Base-by-base conservation (phyloP, 305 asterid genomes). In the Plantago lanceolata region DNA sequence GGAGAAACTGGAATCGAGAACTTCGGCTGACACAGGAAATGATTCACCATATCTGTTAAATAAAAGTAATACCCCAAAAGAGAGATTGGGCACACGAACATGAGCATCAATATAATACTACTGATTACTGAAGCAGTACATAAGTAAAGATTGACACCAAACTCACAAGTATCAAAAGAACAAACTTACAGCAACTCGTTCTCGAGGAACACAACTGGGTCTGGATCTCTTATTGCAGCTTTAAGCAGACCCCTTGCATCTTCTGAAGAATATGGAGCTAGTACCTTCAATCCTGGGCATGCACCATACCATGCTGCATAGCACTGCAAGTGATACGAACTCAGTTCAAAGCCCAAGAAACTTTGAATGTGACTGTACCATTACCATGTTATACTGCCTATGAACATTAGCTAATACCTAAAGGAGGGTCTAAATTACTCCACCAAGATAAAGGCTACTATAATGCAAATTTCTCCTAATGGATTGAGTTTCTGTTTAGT, bases 161-260 rank as follows among this genome's bases (percentile, higher is more conserved):
- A 68, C 53, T 58, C 43, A 24, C 9, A 58, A 29, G 54, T 51
- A 48, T 35, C 35, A 28, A 37, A 29, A 50, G 54, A 47, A 33
- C 28, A 31, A 28, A 74, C 87, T 77, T 67, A 88, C 96, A 85
- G 73, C 82, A 88, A 79, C 68, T 88, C 96, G 71, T 88, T 88
- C 81, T 88, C 96, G 61, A 88, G 91, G 73, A 88, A 88, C 68
- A 88, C 85, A 68, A 88, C 92, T 55, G 96, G 94, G 76, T 88
- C 96, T 61, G 96, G 96, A 65, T 88, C 96, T 79, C 96, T 79
- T 47, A 88, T 88, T 43, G 96, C 96, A 80, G 96, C 94, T 82
- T 88, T 85, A 68, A 88, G 85, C 59, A 88, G 85, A 26, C 96
- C 96, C 54, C 96, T 89, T 24, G 94, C 94, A 71, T 88, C 96